Conservation (phyloP, 441 rosid genomes). For the Erodium moschatum region DNA sequence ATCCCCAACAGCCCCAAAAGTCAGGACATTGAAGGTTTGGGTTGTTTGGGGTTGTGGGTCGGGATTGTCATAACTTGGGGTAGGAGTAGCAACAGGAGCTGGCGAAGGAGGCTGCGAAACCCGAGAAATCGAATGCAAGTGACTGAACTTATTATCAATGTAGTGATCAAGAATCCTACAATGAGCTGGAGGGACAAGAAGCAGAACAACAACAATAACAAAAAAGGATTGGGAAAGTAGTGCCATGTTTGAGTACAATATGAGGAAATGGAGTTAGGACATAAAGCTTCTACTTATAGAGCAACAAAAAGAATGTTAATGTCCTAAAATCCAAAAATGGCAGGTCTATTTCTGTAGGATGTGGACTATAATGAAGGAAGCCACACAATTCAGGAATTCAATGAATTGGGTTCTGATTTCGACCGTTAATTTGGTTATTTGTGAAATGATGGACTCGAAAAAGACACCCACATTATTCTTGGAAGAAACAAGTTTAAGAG, state of each 20-base stretch:
- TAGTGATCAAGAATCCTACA: not conserved
- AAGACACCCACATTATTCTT: not conserved
- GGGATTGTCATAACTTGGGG: constrained; percentile 14
- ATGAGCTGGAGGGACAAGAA: not conserved
- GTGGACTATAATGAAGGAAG: not conserved
- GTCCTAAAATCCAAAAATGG: not conserved
- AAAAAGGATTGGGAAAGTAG: not conserved
- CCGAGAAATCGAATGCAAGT: constrained; percentile 12
- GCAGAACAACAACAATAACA: not conserved
- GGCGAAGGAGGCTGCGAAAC: constrained; percentile 23
- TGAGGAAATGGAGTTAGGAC: not conserved
- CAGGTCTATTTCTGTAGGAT: not conserved
- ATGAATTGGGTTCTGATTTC: not conserved
- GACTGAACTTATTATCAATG: not conserved
- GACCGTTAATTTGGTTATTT: not conserved
- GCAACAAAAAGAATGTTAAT: not conserved
- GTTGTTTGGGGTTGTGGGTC: not conserved
- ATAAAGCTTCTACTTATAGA: not conserved
- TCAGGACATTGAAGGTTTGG: constrained; percentile 24
- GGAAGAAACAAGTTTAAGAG: not conserved
- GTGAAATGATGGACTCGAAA: no score
- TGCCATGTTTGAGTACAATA: not conserved
- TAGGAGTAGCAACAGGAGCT: constrained; percentile 9
- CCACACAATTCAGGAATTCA: not conserved
- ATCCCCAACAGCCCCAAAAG: constrained; percentile 38